These are phyloP conservation scores for Aphanomyces stellatus DNA, from an alignment of 352 stramenopile genomes.

Conservation along the genomic window DNA sequence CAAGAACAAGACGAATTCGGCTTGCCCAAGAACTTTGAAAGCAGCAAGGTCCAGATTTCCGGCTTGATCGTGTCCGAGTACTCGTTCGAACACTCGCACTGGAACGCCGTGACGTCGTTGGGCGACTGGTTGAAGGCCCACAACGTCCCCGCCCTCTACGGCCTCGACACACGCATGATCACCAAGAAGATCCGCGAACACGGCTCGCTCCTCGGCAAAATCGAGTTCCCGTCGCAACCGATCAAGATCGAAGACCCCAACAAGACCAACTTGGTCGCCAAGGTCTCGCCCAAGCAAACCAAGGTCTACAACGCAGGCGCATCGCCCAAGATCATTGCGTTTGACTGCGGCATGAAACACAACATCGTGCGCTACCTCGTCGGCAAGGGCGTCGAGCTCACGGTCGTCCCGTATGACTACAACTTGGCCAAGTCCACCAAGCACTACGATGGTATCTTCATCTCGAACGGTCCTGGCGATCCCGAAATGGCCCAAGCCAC, in stretches of 20 bases:
- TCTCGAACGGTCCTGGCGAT: constrained; percentile 93
- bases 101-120: constrained; percentile 85
- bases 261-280: constrained; percentile 56
- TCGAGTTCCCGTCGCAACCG: constrained; percentile 83
- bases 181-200: constrained; percentile 98
- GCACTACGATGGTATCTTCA: constrained; percentile 92
- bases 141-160: constrained; percentile 92
- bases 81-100: constrained; percentile 94
- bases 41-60: constrained; percentile 90
- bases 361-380: constrained; percentile 96
- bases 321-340: constrained; percentile 81
- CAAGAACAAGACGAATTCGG: constrained; percentile 86
- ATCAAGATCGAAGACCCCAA: constrained; percentile 57
- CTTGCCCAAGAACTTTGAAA: constrained; percentile 95
- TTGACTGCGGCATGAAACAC: constrained; percentile 97
- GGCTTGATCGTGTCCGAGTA: constrained; percentile 97
- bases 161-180: constrained; percentile 96
- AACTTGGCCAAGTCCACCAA: constrained; percentile 61
- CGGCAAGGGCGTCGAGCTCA: constrained; percentile 84
- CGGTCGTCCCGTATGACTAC: constrained; percentile 91
- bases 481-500: constrained; percentile 86
- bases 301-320: constrained; percentile 59
- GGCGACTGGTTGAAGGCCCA: constrained; percentile 81
- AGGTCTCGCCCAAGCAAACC: constrained; percentile 50
- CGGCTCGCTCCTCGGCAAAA: constrained; percentile 91